Percentiles rank a stretch among this genome's conserved stretches.
phyloP scores from a whole-genome alignment of 805 yeast species.

The Yamadazyma endophytica region DNA sequence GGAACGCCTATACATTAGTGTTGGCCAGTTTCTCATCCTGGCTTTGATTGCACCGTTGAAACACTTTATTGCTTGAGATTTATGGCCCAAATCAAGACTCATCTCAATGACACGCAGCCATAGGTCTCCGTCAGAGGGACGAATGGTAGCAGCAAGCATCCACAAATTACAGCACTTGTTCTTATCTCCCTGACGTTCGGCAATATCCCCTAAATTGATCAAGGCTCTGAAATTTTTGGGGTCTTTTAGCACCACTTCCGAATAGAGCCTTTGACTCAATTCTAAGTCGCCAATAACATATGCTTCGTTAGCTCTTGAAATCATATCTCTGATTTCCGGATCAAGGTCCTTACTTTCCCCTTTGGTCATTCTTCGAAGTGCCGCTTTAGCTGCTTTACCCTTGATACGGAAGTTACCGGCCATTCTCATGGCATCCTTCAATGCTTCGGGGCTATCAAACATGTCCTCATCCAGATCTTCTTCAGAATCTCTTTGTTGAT shows the following conservation, averaged over 20 bases:
- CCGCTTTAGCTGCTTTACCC: conserved; percentile 26
- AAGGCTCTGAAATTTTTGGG: conserved; percentile 79
- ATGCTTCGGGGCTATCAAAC: no score
- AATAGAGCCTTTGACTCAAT: conserved; percentile 55
- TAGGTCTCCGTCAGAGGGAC: conserved; percentile 69
- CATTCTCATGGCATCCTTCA: conserved; percentile 63
- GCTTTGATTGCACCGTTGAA: conserved; percentile 40
- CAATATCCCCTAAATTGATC: conserved; percentile 83
- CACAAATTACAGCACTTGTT: conserved; percentile 76
- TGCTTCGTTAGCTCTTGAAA: conserved; percentile 76
- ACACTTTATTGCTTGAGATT: conserved; percentile 75
- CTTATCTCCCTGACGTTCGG: conserved; percentile 58
- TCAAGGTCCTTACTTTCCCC: conserved; percentile 43
- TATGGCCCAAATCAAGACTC: conserved; percentile 61
- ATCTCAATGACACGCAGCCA: conserved; percentile 76
- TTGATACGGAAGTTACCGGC: conserved; percentile 60
- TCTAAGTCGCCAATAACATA: conserved; percentile 63
- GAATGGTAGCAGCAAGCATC: conserved; percentile 76
- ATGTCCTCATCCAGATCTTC: no score
- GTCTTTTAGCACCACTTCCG: conserved; percentile 72
- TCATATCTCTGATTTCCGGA: conserved; percentile 65
- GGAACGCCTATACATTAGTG: conserved; percentile 61
- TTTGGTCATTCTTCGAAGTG: conserved; percentile 33
- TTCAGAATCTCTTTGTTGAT: no score
- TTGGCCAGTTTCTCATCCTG: conserved; percentile 16